phyloP scores from a whole-genome alignment of 805 yeast species.

The Diddensiella santjacobensis region DNA sequence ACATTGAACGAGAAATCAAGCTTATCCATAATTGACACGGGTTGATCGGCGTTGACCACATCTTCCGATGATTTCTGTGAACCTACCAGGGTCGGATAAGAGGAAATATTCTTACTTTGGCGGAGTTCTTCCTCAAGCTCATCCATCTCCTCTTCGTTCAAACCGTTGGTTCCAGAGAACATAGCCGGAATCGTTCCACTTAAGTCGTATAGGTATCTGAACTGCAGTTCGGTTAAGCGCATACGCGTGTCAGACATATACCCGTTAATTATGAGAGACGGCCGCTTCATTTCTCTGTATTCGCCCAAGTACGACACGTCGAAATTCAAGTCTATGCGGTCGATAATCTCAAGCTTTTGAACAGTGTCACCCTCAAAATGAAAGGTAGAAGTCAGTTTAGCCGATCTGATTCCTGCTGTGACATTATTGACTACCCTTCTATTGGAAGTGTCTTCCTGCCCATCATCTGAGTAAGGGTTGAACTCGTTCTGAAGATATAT shows the following conservation, averaged over 20 bases:
- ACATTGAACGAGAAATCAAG: conserved; percentile 49
- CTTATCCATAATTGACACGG: conserved; percentile 14
- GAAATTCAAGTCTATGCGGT: conserved; percentile 59
- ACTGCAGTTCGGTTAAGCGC: conserved; percentile 69
- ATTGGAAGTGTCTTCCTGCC: conserved; percentile 4
- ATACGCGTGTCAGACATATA: conserved; percentile 59
- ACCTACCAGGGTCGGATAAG: neutral
- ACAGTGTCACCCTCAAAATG: conserved; percentile 40
- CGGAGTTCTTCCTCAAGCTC: conserved; percentile 26
- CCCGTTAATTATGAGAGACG: conserved; percentile 53
- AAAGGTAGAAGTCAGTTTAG: conserved; percentile 62
- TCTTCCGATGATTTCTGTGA: conserved; percentile 1
- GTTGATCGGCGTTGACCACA: neutral
- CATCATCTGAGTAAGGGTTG: conserved; percentile 27
- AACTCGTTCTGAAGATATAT: conserved; percentile 66
- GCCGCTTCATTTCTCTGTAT: conserved; percentile 36
- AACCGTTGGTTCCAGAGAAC: conserved; percentile 44
- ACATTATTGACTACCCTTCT: conserved; percentile 45
- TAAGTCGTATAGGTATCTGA: conserved; percentile 53
- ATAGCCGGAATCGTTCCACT: conserved; percentile 54
- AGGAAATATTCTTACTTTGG: conserved; percentile 18
- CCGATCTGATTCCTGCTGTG: conserved; percentile 65
- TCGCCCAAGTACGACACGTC: conserved; percentile 50
- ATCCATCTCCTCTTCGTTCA: conserved; percentile 58
- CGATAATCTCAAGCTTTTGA: conserved; percentile 63